phyloP scores from a whole-genome alignment of 108 stramenopile species.

The Pseudonitzschia pungens region DNA sequence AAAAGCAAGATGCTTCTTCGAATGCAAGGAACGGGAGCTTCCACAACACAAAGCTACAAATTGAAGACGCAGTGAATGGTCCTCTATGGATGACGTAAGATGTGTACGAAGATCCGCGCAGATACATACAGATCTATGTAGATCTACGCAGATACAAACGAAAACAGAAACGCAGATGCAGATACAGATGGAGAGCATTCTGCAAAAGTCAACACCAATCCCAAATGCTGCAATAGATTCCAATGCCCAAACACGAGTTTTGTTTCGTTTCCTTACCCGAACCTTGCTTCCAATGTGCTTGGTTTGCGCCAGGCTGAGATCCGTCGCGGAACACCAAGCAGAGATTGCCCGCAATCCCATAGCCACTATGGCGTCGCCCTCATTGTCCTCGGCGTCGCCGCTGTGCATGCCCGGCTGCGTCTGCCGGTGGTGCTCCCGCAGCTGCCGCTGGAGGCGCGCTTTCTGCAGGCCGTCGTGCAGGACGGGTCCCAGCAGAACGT shows the following conservation, averaged over 20 bases:
- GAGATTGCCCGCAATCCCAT: constrained; percentile 41
- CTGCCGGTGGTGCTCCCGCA: not conserved
- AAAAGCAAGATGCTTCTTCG: constrained; percentile 32
- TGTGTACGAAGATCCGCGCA: no score
- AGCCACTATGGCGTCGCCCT: constrained; percentile 34
- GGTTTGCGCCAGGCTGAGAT: constrained; percentile 42
- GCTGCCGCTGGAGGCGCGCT: constrained; percentile 5
- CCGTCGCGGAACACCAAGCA: constrained; percentile 55
- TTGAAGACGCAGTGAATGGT: not conserved
- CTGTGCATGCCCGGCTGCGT: not conserved
- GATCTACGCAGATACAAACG: not conserved
- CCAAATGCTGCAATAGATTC: not conserved
- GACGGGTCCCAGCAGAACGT: constrained; percentile 50
- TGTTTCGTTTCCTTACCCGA: constrained; percentile 28
- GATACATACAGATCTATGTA: not conserved
- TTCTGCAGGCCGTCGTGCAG: constrained; percentile 41
- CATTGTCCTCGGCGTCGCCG: not conserved
- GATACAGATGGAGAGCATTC: no score
- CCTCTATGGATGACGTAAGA: no score
- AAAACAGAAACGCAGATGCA: not conserved
- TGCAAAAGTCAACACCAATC: no score
- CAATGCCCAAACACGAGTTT: not conserved
- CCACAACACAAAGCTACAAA: not conserved
- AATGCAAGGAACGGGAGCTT: constrained; percentile 3
- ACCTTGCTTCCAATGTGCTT: constrained; percentile 49